A percentile compares a stretch with the other conserved stretches of the same genome.
Conservation (phyloP, 768 basidiomycete genomes). For the Leccinum subtestaceum region DNA sequence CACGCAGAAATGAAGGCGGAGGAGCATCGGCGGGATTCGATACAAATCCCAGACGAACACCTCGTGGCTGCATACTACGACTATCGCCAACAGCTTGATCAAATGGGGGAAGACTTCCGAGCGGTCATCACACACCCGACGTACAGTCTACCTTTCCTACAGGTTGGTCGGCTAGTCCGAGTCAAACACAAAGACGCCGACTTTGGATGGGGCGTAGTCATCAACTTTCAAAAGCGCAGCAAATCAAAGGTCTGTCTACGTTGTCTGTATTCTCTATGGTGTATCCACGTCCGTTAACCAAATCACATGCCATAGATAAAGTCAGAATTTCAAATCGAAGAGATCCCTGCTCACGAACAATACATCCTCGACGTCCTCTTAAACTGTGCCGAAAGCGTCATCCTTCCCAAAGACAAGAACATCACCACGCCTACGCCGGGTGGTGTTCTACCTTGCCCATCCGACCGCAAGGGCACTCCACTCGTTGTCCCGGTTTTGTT, state of each 20-base stretch:
- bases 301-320: constrained; percentile 44
- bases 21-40: constrained; percentile 61
- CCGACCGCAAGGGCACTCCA: constrained; percentile 72
- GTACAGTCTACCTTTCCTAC: constrained; percentile 92
- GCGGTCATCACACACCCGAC: constrained; percentile 93
- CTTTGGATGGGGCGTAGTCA: constrained; percentile 95
- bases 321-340: constrained; percentile 63
- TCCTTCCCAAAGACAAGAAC: constrained; percentile 57
- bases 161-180: constrained; percentile 88
- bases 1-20: constrained; percentile 67
- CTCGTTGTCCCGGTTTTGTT: constrained; percentile 87
- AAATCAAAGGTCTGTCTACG: constrained; percentile 63
- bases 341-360: constrained; percentile 79
- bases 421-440: constrained; percentile 56
- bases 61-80: constrained; percentile 90
- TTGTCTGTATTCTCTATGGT: constrained; percentile 2
- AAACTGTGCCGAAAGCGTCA: constrained; percentile 65
- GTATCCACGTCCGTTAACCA: neutral
- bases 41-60: constrained; percentile 80
- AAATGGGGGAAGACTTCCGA: constrained; percentile 83
- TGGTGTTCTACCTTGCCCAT: constrained; percentile 72
- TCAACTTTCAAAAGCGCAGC: constrained; percentile 87
- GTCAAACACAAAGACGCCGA: constrained; percentile 83
- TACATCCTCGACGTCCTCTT: constrained; percentile 93
- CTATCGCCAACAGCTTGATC: constrained; percentile 87